Base-by-base conservation (phyloP, 768 basidiomycete genomes). In the Tubosaeta sp. region DNA sequence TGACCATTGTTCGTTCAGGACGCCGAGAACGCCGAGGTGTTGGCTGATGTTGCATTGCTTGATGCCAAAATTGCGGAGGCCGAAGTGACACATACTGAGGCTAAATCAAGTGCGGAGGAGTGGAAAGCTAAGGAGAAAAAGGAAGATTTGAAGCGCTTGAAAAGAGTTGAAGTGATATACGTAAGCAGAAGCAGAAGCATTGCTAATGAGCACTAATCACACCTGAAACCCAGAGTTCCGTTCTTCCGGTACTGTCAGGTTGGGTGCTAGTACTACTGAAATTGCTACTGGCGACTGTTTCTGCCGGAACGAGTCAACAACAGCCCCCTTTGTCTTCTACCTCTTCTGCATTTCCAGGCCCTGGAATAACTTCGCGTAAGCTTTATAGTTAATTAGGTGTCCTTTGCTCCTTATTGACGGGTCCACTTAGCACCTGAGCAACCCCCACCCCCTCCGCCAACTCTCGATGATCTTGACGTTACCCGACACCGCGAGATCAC, bases 401-500 rank as follows among this genome's bases (percentile, higher is more conserved):
- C 21, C 6, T 30, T 41, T 43, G 3, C 12, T 19, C 54, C 14
- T 52, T 50, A 12, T 44, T 56, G 9, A 54, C 11, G 34, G 21
- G 54, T 34, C 46, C 29, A 40, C 54, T 40, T 59, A 79, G 84
- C 83, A 5, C 77, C 81, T 52, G 85, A 87, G 45, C 84, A 82
- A 51, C 77, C 78, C 4, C 76, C 81, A 11, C 71, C 75, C 1
- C 81, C 82, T 2, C 86, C 89, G 3, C 87, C 83, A 4, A 88
- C 86, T 0, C 71, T 93, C 12, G 94, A 97, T 53, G 95, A 99
- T 59, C 83, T 90, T 44, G 96, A 99, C 64, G 87, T 94, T 27
- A 86, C 84, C 22, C 83, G 96, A 11, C 95, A 98, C 70, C 89
- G 95, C 34, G 96, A 99, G 69, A 94, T 99, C 59, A 96, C 91